Percentiles rank a stretch among this genome's conserved stretches.
Conservation (phyloP, 108 stramenopile genomes). For the Epipyxis sp. region DNA sequence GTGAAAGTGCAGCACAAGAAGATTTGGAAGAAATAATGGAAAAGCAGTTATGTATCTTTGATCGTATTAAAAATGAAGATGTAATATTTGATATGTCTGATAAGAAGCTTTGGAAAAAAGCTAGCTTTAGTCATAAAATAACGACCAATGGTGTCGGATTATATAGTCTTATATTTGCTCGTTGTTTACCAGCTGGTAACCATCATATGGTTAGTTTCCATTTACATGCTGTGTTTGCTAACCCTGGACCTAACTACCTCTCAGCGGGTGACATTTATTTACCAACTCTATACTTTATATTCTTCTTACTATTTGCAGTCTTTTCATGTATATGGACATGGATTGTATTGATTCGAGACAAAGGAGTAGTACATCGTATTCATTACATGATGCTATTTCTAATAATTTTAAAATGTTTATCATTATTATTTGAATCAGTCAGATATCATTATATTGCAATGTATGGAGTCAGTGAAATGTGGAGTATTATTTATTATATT, state of each 20-base stretch:
- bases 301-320: constrained; percentile 66
- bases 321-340: constrained; percentile 45
- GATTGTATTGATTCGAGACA: constrained; percentile 33
- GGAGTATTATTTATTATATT: constrained; percentile 74
- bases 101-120: constrained; percentile 23
- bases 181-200: constrained; percentile 52
- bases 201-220: constrained; percentile 62
- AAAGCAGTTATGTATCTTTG: constrained; percentile 56
- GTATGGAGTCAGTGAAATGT: constrained; percentile 79
- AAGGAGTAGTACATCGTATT: constrained; percentile 68
- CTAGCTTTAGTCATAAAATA: constrained; percentile 26
- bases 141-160: constrained; percentile 66
- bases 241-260: constrained; percentile 79
- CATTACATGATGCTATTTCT: constrained; percentile 87
- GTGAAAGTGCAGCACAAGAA: constrained; percentile 56
- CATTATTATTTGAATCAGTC: constrained; percentile 76
- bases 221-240: constrained; percentile 74
- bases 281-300: constrained; percentile 75
- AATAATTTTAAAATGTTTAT: constrained; percentile 70
- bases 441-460: constrained; percentile 82
- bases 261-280: constrained; percentile 82
- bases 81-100: constrained; percentile 51
- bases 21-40: constrained; percentile 57
- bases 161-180: constrained; percentile 83
- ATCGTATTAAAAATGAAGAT: constrained; percentile 51